Conservation (phyloP, 331 rosid genomes). For the Acacia pycnantha region DNA sequence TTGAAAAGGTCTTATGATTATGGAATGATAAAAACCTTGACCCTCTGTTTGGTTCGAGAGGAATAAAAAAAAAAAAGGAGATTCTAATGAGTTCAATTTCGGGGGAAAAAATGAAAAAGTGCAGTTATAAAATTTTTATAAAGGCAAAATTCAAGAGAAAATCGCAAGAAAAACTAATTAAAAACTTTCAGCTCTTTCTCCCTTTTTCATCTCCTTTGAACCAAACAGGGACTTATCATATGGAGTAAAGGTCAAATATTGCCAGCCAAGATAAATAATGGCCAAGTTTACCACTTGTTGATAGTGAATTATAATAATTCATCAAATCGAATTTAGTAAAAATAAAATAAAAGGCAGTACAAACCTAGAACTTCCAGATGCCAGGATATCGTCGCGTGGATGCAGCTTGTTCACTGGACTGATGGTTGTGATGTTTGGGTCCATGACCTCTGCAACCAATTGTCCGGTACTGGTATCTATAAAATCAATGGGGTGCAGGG, state of each 20-base stretch:
- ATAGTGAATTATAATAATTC: neutral
- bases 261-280: neutral
- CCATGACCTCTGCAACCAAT: constrained; percentile 90
- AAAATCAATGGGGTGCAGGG: constrained; percentile 96
- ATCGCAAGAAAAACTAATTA: neutral
- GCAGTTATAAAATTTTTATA: neutral
- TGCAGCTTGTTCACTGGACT: constrained; percentile 91
- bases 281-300: neutral
- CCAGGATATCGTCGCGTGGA: constrained; percentile 84
- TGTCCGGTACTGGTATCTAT: constrained; percentile 84
- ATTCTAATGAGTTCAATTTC: neutral
- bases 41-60: neutral
- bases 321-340: neutral
- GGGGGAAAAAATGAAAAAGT: neutral
- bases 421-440: constrained; percentile 88
- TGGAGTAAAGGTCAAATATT: neutral
- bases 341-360: neutral
- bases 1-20: neutral
- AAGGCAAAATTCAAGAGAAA: neutral
- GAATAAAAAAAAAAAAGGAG: neutral
- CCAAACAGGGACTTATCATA: neutral
- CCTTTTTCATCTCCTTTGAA: neutral
- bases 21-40: neutral
- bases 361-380: constrained; percentile 91
- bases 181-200: neutral